Conservation (phyloP, 2,329 filamentous ascomycete genomes). For the Aspergillus clavatus region DNA sequence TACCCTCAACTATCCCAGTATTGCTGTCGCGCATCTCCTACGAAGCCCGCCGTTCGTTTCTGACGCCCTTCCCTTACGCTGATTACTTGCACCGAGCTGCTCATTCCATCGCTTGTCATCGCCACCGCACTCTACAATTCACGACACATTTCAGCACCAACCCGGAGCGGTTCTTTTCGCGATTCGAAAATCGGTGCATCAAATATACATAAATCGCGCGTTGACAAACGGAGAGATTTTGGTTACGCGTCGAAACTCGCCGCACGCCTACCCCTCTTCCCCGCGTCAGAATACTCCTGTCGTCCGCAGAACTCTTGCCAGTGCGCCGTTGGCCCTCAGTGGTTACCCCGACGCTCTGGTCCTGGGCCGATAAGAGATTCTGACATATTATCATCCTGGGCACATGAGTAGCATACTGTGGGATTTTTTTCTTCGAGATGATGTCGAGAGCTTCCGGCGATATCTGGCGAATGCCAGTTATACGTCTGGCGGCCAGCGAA, state of each 20-base stretch:
- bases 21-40: slow-evolving; percentile 12
- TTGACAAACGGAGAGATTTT: slow-evolving; percentile 1
- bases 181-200: background rate
- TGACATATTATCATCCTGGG: slow-evolving; percentile 33
- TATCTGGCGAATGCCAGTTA: slow-evolving; percentile 69
- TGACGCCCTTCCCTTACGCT: slow-evolving; percentile 2
- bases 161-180: background rate
- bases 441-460: slow-evolving; percentile 91
- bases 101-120: slow-evolving; percentile 14
- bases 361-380: slow-evolving; percentile 51
- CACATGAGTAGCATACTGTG: slow-evolving; percentile 96
- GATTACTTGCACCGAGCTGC: slow-evolving; percentile 13
- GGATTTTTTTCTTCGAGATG: slow-evolving; percentile 95
- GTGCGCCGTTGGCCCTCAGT: slow-evolving; percentile 72
- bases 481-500: slow-evolving; percentile 36
- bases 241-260: slow-evolving; percentile 15
- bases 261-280: slow-evolving; percentile 7
- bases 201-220: background rate
- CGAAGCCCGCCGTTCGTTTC: slow-evolving; percentile 3
- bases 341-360: slow-evolving; percentile 83
- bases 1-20: background rate
- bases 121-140: slow-evolving; percentile 14
- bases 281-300: slow-evolving; percentile 26
- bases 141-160: slow-evolving; percentile 3
- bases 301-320: slow-evolving; percentile 56